Base-by-base conservation (phyloP, 139 green algal species). In the Micromonas commoda region DNA sequence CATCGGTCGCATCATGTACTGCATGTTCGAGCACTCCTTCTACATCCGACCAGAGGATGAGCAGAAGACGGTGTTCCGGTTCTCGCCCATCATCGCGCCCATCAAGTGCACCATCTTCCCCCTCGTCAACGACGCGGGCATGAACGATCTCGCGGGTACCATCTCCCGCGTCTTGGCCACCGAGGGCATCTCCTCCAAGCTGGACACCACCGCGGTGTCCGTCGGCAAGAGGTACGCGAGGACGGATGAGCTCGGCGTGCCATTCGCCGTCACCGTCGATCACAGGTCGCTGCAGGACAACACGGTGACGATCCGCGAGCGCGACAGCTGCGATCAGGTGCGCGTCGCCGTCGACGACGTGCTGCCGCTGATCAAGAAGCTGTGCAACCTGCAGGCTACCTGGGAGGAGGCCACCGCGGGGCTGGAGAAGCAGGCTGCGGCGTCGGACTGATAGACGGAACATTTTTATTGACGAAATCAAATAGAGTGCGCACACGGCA, bases 1-100 rank as follows among this genome's bases (percentile, higher is more conserved):
- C 74, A 96, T 99, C 64, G 95, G 95, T 13, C 90, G 95, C 81
- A 95, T 99, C 87, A 91, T 99, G 80, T 99, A 99, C 87, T 97
- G 91, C 89, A 86, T 99, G 68, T 97, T 97, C 77, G 95, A 99
- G 88, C 95, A 99, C 87, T 81, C 79, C 33, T 98, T 93, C 85
- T 97, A 97, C 86, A 84, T 86, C 2, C 91, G 95, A 24, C 86
- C 76, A 31, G 84, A 77, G 68, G 86, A 92, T 67, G 90, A 93
- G 35, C 64, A 87, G 77, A 82, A 85, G 24, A 85, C 86, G 5
- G 87, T 96, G 0, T 92, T 96, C 83, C 61, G 78, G 34, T 98
- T 99, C 88, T 89, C 84, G 0, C 92, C 94, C 0, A 38, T 96
- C 29, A 88, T 97, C n/a, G 95, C 95, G 2, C 95, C 95, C 53